A percentile compares a stretch with the other conserved stretches of the same genome.
Evolutionary conservation across 2,329 filamentous ascomycete species (phyloP).

Genomic region (Colletotrichum lupini): DNA sequence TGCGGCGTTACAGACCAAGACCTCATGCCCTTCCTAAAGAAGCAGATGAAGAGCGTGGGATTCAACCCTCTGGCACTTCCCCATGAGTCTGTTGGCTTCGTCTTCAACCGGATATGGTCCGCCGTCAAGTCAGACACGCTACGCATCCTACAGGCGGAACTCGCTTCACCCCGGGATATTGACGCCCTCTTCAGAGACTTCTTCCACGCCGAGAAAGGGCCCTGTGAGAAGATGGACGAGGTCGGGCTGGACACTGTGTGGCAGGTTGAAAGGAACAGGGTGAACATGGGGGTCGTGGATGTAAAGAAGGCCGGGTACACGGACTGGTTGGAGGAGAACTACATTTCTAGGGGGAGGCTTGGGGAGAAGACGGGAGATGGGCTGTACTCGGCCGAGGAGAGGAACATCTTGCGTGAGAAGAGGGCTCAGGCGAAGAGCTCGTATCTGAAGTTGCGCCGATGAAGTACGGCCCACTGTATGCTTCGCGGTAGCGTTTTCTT

Average conservation of each 20-base stretch:
- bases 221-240: slow-evolving; percentile 47
- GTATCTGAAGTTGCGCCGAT: slow-evolving; percentile 2
- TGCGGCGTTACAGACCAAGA: slow-evolving; percentile 41
- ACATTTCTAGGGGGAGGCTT: slow-evolving; percentile 41
- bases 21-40: slow-evolving; percentile 44
- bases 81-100: slow-evolving; percentile 46
- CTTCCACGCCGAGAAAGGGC: slow-evolving; percentile 43
- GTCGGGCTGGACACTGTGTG: slow-evolving; percentile 47
- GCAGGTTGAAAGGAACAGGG: slow-evolving; percentile 41
- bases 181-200: slow-evolving; percentile 46
- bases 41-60: slow-evolving; percentile 42
- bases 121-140: slow-evolving; percentile 49
- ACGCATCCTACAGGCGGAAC: slow-evolving; percentile 44
- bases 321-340: slow-evolving; percentile 41
- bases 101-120: slow-evolving; percentile 50
- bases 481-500: too few species aligned
- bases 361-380: slow-evolving; percentile 45
- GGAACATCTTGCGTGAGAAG: slow-evolving; percentile 38
- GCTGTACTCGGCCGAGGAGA: slow-evolving; percentile 40
- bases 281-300: slow-evolving; percentile 33
- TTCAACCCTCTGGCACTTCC: slow-evolving; percentile 41
- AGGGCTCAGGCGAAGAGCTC: slow-evolving; percentile 25
- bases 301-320: slow-evolving; percentile 25
- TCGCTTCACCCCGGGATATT: slow-evolving; percentile 45
- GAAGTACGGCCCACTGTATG: too few species aligned